A percentile compares a stretch with the other conserved stretches of the same genome.
Conservation (phyloP, 2,329 filamentous ascomycete genomes). For the Chalara sp. region DNA sequence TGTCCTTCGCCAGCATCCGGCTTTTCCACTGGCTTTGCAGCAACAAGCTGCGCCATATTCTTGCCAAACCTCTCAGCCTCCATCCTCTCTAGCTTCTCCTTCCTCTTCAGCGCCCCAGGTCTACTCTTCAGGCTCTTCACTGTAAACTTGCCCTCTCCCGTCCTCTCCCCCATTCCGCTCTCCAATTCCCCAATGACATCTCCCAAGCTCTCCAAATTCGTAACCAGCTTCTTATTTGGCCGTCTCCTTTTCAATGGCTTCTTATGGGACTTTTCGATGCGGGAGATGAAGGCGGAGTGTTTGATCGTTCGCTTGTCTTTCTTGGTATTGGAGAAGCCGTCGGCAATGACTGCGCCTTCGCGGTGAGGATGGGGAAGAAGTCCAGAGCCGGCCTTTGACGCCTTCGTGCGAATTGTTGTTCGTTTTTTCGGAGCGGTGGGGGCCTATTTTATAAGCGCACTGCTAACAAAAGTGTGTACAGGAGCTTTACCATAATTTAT, state of each 20-base stretch:
- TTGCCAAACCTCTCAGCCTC: conserved; percentile 80
- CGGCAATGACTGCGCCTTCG: conserved; percentile 41
- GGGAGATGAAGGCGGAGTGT: conserved; percentile 71
- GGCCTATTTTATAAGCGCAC: conserved; percentile 26
- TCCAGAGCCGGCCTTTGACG: conserved; percentile 42
- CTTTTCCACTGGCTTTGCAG: conserved; percentile 5
- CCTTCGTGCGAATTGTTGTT: conserved; percentile 49
- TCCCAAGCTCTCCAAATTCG: conserved; percentile 68
- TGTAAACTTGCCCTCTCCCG: conserved; percentile 55
- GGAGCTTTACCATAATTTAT: neutral
- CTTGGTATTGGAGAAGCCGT: conserved; percentile 65
- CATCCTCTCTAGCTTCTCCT: conserved; percentile 68
- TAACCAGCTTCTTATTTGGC: conserved; percentile 70
- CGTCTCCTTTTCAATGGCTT: conserved; percentile 57
- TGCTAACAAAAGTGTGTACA: neutral
- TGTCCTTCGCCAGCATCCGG: conserved; percentile 5
- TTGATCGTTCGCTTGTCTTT: conserved; percentile 79
- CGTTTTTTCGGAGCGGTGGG: conserved; percentile 44
- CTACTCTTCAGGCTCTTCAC: conserved; percentile 69
- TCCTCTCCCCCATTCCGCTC: conserved; percentile 29
- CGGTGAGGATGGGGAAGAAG: conserved; percentile 29
- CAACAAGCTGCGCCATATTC: conserved; percentile 68
- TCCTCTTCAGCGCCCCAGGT: conserved; percentile 76
- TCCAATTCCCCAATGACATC: conserved; percentile 65
- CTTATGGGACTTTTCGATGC: conserved; percentile 56